These are phyloP conservation scores for Ascochyta koolunga DNA, from an alignment of 2,329 filamentous ascomycete species.

Conservation along the genomic window DNA sequence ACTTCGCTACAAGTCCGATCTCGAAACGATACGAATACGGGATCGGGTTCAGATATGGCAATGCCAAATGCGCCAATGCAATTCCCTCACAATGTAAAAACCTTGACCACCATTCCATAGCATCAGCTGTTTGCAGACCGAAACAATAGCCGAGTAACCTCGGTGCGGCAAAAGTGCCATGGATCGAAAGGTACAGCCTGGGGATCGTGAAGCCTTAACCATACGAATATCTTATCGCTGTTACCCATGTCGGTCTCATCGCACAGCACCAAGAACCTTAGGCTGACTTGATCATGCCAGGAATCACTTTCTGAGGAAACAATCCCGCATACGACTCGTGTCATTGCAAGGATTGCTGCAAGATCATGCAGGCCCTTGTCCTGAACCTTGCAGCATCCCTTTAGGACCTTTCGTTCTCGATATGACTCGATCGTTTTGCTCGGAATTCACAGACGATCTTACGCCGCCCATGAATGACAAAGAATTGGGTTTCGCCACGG, in stretches of 20 bases:
- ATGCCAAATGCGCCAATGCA: background rate
- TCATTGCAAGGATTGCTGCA: constrained; percentile 6
- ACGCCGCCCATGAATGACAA: background rate
- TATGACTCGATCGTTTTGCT: background rate
- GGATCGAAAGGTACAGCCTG: background rate
- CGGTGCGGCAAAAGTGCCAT: background rate
- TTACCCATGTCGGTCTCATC: background rate
- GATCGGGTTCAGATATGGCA: background rate
- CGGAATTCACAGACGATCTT: background rate
- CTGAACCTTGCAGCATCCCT: background rate
- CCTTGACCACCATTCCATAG: background rate
- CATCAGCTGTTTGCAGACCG: background rate
- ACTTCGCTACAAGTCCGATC: background rate
- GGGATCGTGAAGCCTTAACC: background rate
- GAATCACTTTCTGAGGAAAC: background rate
- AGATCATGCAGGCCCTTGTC: constrained; percentile 15
- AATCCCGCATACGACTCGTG: background rate
- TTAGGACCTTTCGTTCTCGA: background rate
- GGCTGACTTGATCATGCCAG: background rate
- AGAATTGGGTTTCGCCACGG: background rate
- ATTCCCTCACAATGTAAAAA: background rate
- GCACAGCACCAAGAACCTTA: background rate
- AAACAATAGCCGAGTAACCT: background rate
- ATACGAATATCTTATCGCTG: background rate
- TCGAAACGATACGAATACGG: background rate